These are phyloP conservation scores for Tympanopsis confertula DNA, from an alignment of 2,329 filamentous ascomycete species.

Conservation along the genomic window DNA sequence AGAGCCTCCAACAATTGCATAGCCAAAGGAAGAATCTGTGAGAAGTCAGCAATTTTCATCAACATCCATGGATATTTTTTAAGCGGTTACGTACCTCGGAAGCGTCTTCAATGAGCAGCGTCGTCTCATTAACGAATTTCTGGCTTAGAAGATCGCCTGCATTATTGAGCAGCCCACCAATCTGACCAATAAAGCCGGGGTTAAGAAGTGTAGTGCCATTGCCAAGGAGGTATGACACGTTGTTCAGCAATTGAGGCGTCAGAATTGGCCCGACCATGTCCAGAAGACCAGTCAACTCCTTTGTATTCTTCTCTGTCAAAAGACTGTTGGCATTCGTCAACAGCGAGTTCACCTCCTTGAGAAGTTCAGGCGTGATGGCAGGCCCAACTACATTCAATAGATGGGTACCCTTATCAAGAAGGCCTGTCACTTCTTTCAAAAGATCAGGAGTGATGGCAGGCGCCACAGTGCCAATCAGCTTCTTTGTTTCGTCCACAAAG, in stretches of 20 bases:
- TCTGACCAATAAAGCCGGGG: not conserved
- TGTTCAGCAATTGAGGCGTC: not conserved
- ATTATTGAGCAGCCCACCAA: not conserved
- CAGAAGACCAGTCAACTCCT: not conserved
- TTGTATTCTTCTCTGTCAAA: not conserved
- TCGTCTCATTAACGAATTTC: not conserved
- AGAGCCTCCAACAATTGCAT: too few species aligned
- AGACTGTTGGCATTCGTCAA: not conserved
- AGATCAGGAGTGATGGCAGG: not conserved
- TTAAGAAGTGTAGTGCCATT: not conserved
- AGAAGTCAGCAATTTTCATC: too few species aligned
- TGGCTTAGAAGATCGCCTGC: not conserved
- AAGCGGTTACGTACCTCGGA: not conserved
- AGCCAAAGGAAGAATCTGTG: too few species aligned
- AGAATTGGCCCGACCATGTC: not conserved
- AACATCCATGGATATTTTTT: too few species aligned
- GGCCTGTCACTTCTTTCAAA: conserved; percentile 5
- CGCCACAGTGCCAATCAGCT: conserved; percentile 1
- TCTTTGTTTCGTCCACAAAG: conserved; percentile 15
- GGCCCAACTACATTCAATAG: not conserved
- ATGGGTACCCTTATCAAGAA: conserved; percentile 9
- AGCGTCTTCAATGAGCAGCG: not conserved
- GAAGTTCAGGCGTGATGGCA: not conserved
- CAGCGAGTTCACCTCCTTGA: not conserved
- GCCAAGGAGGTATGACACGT: not conserved